Evolutionary conservation across 1,284 basidiomycete species (phyloP), one percentile per base, ranked within the genome.

Genomic region (Anthracocystis panici-leucophaei): DNA sequence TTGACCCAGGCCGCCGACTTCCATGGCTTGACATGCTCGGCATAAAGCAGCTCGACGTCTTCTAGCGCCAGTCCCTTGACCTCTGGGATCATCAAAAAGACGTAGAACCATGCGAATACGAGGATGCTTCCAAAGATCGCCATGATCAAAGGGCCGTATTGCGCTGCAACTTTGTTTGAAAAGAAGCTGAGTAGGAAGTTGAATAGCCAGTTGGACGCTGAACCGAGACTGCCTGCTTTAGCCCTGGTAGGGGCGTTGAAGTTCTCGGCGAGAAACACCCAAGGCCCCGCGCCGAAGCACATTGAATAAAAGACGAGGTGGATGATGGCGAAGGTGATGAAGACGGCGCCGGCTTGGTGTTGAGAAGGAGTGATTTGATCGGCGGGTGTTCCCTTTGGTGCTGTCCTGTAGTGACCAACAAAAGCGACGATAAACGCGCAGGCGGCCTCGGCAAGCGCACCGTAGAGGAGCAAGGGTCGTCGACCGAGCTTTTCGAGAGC

Each of bases 161-260:
- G 80, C 46, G 82, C 87, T 2, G 91, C 90, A 72, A 92, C 91
- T 46, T 89, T 87, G 6, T 90, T 90, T 1, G 89, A 87, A 82
- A 92, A 92, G 88, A 90, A 92, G 5, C 88, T 87, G 38, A 92
- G 87, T n/a, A 92, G 85, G 86, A 92, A 92, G 85, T 92, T 92
- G 90, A 90, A 91, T 42, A 91, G 53, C 91, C 90, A 91, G 80
- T 88, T 85, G 9, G 9, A 41, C 5, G 89, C 89, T 21, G 89
- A 89, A 9, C 91, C 91, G 35, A n/a, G n/a, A 27, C 27, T 27
- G 27, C 27, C 27, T 7, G 88, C 87, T 84, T 93, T 92, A 23
- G 92, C 88, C 49, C 92, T 88, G 14, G 93, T 90, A 2, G 92
- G 92, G 87, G 89, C 90, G 40, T 88, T 89, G 40, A 71, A 71